Evolutionary conservation across 176 grass and related monocot genomes (phyloP).

Genomic region (Melocanna baccifera): DNA sequence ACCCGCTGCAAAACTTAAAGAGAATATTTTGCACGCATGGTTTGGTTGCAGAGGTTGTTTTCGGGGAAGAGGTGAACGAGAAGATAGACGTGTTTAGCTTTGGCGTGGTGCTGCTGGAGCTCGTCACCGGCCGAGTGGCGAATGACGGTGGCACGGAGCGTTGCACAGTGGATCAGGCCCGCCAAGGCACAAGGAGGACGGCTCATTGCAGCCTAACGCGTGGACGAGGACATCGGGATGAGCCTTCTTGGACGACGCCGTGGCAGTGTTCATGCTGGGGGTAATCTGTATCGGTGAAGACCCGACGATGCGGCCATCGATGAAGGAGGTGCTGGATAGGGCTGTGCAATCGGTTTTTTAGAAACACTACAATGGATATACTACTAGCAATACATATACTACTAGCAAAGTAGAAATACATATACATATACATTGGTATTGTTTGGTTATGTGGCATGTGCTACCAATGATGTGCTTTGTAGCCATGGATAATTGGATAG

Average conservation of each 20-base stretch:
- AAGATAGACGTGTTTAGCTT: constrained; percentile 87
- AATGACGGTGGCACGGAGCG: constrained; percentile 25
- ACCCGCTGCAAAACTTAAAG: neutral
- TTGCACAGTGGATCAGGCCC: too few relatives aligned
- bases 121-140: constrained; percentile 36
- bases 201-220: neutral
- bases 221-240: constrained; percentile 30
- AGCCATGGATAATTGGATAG: too few relatives aligned
- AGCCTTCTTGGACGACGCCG: constrained; percentile 40
- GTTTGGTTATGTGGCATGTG: too few relatives aligned
- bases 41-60: constrained; percentile 39
- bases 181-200: constrained; percentile 18
- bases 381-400: too few relatives aligned
- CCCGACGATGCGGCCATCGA: neutral
- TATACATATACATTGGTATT: too few relatives aligned
- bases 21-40: neutral
- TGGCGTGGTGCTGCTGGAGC: constrained; percentile 73
- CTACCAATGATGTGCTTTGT: too few relatives aligned
- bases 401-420: too few relatives aligned
- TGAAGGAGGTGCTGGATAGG: neutral
- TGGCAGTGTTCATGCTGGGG: neutral
- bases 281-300: neutral
- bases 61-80: constrained; percentile 37
- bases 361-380: too few relatives aligned
- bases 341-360: too few relatives aligned